These are phyloP conservation scores for Gastrodia elata DNA, from an alignment of 106 monocot genomes.

Conservation along the genomic window DNA sequence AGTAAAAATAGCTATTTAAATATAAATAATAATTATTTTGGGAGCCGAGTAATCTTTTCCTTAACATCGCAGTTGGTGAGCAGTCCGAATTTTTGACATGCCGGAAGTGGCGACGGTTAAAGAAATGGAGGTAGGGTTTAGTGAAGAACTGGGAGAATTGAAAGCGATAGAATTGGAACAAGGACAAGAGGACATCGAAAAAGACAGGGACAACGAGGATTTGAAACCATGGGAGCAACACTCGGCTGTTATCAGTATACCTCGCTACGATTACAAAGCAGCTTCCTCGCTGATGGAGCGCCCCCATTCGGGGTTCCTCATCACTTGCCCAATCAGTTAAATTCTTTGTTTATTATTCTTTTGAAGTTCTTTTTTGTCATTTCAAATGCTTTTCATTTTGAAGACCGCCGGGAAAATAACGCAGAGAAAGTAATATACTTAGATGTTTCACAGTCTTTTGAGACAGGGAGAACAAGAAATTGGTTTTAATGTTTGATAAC, in stretches of 20 bases:
- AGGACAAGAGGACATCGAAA: constrained; percentile 1
- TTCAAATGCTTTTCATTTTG: not conserved
- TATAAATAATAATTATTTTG: too few relatives aligned
- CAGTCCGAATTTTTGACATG: too few relatives aligned
- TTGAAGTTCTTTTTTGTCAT: not conserved
- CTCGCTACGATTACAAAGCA: constrained; percentile 80
- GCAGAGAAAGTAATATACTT: not conserved
- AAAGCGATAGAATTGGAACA: not conserved
- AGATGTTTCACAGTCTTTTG: not conserved
- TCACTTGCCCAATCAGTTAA: constrained; percentile 94
- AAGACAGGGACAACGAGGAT: constrained; percentile 3
- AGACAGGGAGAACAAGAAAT: not conserved
- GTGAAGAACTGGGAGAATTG: not conserved
- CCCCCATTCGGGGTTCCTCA: constrained; percentile 78
- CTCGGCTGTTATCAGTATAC: constrained; percentile 76
- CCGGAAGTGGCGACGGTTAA: not conserved
- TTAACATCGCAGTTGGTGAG: too few relatives aligned
- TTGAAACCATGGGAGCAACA: constrained; percentile 96
- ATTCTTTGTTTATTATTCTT: not conserved
- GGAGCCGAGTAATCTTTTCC: too few relatives aligned
- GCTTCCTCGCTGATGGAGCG: constrained; percentile 44
- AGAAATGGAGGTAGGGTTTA: not conserved
- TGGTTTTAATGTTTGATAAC: not conserved
- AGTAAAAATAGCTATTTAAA: too few relatives aligned
- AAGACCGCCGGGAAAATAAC: not conserved